These are phyloP conservation scores for Pyrus bretschneideri DNA, from an alignment of 306 rosid species.

Conservation along the genomic window DNA sequence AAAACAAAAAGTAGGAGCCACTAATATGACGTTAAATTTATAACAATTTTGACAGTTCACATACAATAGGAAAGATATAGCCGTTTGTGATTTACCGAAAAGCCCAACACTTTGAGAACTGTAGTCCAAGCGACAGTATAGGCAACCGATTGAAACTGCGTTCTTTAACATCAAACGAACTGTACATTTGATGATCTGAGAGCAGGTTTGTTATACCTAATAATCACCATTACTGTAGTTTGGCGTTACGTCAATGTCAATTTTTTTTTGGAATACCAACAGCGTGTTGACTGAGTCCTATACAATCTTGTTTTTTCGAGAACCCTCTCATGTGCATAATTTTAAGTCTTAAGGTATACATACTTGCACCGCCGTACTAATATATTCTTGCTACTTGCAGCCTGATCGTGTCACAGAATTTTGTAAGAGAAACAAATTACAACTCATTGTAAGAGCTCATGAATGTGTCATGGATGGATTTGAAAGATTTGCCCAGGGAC, in stretches of 20 bases:
- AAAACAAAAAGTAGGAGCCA: too few relatives aligned
- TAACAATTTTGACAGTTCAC: background rate
- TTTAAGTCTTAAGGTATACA: background rate
- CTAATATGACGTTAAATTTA: too few relatives aligned
- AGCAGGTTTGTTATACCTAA: background rate
- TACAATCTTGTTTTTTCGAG: background rate
- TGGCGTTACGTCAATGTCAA: background rate
- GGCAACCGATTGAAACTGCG: background rate
- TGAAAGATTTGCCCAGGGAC: constrained; percentile 99
- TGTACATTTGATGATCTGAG: background rate
- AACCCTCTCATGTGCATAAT: background rate
- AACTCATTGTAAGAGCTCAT: constrained; percentile 95
- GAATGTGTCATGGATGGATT: constrained; percentile 99
- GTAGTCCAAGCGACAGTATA: background rate
- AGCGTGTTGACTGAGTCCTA: background rate
- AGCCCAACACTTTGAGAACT: background rate
- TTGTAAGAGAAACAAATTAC: constrained; percentile 92
- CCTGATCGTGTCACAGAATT: constrained; percentile 96
- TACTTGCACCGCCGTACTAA: constrained; percentile 7
- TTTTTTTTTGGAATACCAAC: background rate
- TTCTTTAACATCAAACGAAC: background rate
- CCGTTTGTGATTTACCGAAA: background rate
- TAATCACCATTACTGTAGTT: background rate
- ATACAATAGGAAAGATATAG: background rate
- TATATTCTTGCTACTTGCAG: constrained; percentile 46